Evolutionary conservation across 306 rosid genomes (phyloP).

Genomic region (Crotalaria pallida): DNA sequence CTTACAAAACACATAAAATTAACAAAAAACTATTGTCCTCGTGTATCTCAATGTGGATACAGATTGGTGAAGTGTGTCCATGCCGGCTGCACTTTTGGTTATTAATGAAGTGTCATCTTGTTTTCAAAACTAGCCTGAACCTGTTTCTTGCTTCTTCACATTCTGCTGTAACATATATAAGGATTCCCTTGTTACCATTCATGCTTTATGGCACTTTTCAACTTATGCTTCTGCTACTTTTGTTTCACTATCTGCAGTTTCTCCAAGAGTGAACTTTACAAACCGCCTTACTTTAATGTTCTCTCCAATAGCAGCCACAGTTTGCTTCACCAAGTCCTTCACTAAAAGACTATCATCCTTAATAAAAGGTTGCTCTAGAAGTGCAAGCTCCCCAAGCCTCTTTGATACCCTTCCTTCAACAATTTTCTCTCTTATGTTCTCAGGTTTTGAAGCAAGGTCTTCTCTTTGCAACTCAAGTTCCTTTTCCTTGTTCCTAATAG

Average conservation of each 20-base stretch:
- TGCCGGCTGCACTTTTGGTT: conserved; percentile 30
- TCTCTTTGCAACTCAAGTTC: conserved; percentile 93
- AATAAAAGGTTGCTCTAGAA: conserved; percentile 87
- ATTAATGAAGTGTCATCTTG: conserved; percentile 28
- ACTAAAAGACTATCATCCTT: conserved; percentile 77
- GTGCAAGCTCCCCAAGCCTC: conserved; percentile 93
- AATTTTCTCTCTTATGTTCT: conserved; percentile 83
- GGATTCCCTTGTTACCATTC: background rate
- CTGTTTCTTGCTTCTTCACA: background rate
- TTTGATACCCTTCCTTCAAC: conserved; percentile 94
- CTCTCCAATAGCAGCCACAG: conserved; percentile 98
- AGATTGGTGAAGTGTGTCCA: conserved; percentile 24
- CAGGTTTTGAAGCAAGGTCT: conserved; percentile 80
- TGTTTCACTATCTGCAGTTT: conserved; percentile 38
- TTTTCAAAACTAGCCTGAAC: conserved; percentile 29
- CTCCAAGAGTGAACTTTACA: conserved; percentile 82
- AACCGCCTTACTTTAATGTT: conserved; percentile 90
- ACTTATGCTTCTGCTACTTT: conserved; percentile 27
- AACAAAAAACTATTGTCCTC: conserved; percentile 35
- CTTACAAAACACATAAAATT: conserved; percentile 28
- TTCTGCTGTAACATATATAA: conserved; percentile 1
- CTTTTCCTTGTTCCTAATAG: conserved; percentile 52
- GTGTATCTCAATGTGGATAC: conserved; percentile 40
- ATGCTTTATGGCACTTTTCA: background rate
- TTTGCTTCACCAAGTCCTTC: conserved; percentile 93